Conservation (phyloP, 805 yeast species). For the Pichia ethanolica region DNA sequence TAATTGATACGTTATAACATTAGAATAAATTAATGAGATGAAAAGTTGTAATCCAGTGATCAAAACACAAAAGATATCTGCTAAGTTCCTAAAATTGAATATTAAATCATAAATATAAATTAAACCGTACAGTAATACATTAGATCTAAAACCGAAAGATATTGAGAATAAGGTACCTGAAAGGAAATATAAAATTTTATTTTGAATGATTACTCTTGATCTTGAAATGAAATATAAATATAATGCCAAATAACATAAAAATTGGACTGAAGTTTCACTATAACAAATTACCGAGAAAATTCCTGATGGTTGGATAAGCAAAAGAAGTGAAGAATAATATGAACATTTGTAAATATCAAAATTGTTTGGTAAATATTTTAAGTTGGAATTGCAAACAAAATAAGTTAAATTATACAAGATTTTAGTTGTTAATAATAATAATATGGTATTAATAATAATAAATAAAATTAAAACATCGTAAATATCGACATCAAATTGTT, state of each 20-base stretch:
- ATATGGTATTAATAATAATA: conserved; percentile 40
- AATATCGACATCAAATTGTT: conserved; percentile 20
- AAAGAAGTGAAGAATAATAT: conserved; percentile 29
- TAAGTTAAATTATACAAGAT: conserved; percentile 44
- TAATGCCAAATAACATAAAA: conserved; percentile 51
- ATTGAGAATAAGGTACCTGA: conserved; percentile 51
- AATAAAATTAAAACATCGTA: conserved; percentile 42
- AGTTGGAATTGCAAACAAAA: conserved; percentile 7
- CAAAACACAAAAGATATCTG: conserved; percentile 27
- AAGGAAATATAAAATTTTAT: conserved; percentile 25
- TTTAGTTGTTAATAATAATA: conserved; percentile 44
- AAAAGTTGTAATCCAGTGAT: conserved; percentile 53
- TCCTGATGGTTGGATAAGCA: conserved; percentile 70
- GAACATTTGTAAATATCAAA: conserved; percentile 9
- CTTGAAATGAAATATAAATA: conserved; percentile 36
- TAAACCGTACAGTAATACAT: conserved; percentile 66
- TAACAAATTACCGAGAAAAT: conserved; percentile 68
- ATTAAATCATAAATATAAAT: conserved; percentile 52
- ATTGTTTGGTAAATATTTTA: neutral
- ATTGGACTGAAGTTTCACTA: conserved; percentile 66
- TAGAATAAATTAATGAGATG: conserved; percentile 37
- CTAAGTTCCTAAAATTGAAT: conserved; percentile 2
- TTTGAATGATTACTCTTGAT: conserved; percentile 3
- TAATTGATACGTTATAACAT: conserved; percentile 43
- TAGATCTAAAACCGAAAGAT: conserved; percentile 64